Percentiles rank a stretch among this genome's conserved stretches.
Evolutionary conservation across 2,329 filamentous ascomycete genomes (phyloP).

Genomic region (Calonectria fujianensis): DNA sequence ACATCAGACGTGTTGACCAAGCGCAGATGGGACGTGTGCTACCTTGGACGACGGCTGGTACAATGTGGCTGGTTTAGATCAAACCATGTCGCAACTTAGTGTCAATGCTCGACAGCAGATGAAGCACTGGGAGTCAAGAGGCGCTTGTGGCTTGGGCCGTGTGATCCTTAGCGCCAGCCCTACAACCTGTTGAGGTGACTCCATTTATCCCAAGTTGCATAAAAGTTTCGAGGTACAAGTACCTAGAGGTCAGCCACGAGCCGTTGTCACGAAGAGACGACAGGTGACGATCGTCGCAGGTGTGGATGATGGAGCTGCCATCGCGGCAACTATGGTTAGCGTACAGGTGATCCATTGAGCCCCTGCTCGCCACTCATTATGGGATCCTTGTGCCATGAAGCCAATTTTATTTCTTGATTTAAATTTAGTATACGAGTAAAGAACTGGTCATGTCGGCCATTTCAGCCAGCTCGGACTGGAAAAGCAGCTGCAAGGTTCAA

Average conservation of each 20-base stretch:
- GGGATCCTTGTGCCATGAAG: not conserved
- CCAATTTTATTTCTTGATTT: not conserved
- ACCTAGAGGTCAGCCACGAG: not conserved
- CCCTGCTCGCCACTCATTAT: not conserved
- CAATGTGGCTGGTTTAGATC: slow-evolving; percentile 1
- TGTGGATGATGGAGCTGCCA: not conserved
- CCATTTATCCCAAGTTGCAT: not conserved
- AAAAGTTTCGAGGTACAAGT: not conserved
- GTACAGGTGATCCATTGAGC: not conserved
- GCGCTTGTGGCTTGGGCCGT: not conserved
- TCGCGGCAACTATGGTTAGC: not conserved
- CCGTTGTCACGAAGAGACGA: not conserved
- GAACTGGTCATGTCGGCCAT: not conserved
- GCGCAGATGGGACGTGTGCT: not conserved
- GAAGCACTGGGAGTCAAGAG: not conserved
- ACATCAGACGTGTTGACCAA: not conserved
- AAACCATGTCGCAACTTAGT: not conserved
- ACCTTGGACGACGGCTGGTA: not conserved
- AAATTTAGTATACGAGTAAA: not conserved
- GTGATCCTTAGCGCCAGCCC: not conserved
- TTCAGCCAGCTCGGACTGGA: not conserved
- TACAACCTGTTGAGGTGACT: not conserved
- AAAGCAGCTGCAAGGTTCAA: not conserved
- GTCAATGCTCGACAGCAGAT: slow-evolving; percentile 12
- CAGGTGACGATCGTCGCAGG: not conserved